Base-by-base conservation (phyloP, 768 basidiomycete species). In the Macrolepiota dolichaula region DNA sequence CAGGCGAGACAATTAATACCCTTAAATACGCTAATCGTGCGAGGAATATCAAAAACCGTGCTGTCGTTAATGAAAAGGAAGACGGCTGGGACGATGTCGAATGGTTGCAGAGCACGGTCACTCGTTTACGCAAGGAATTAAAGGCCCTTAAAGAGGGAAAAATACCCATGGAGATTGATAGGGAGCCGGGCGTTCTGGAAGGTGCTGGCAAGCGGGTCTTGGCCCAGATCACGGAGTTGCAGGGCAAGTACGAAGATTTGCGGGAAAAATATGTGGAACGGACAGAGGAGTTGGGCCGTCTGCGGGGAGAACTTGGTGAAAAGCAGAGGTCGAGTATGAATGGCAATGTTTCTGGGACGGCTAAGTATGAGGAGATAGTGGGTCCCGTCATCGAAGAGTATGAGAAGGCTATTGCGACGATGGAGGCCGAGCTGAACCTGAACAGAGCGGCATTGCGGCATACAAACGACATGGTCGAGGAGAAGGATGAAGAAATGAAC, bases 31-130 rank as follows among this genome's bases (percentile, higher is more conserved):
- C 96, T 36, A 96, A 97, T 66, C 90, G 97, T 38, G 97, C 97
- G 11, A 79, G 95, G 64, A 98, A 97, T 70, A 99, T 99, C 79
- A 96, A 96, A 77, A 99, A 99, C 68, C 83, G 88, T 49, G 96
- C 92, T 2, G 85, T 91, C 36, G 82, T 96, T 55, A 96, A 95
- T 69, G 93, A 96, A 75, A 89, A 88, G 68, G 97, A 99, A 76
- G 93, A 94, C 56, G 97, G 97, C 11, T 99, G 97, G 97, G 96
- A 98, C 65, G 97, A 99, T 71, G 78, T 98, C 2, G 96, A 98
- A 70, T 96, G 97, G 88, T 76, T 99, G 47, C 97, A 98, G 74
- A 85, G 84, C 56, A 92, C 89, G 53, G 85, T 99, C 44, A 78
- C 85, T 32, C 88, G 94, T 63, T 76, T 99, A 52, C 83, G 97